Evolutionary conservation across 2,329 filamentous ascomycete species (phyloP).

Genomic region (Aspergillus flavus): DNA sequence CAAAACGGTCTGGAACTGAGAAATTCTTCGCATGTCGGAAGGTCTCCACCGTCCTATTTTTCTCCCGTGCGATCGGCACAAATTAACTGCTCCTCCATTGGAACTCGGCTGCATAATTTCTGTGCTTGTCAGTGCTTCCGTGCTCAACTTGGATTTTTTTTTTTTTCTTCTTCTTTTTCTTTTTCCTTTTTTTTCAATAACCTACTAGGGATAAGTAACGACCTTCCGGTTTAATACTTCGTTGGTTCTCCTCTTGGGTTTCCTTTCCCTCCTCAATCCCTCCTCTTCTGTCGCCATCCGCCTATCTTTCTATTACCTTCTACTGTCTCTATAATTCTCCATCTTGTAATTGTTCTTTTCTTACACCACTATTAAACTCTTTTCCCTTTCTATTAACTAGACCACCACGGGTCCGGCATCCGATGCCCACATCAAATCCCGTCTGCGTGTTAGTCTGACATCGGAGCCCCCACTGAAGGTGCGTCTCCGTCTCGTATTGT

Average conservation of each 20-base stretch:
- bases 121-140: background rate
- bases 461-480: conserved; percentile 1
- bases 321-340: background rate
- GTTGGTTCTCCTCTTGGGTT: background rate
- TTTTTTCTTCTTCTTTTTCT: background rate
- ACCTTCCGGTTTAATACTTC: background rate
- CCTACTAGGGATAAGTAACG: background rate
- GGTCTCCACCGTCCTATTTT: conserved; percentile 6
- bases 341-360: background rate
- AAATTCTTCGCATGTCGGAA: background rate
- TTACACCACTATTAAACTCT: background rate
- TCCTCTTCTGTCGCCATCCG: background rate
- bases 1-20: conserved; percentile 7
- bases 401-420: background rate
- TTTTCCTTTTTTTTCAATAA: background rate
- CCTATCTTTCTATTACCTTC: background rate
- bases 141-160: background rate
- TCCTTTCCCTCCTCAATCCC: background rate
- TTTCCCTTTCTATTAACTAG: background rate
- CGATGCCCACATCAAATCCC: background rate
- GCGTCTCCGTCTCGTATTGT: background rate
- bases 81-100: background rate
- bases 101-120: background rate
- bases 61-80: conserved; percentile 15
- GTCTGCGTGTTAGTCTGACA: background rate